Conservation (phyloP, 2,329 filamentous ascomycete species). For the Myriosclerotinia curreyana region DNA sequence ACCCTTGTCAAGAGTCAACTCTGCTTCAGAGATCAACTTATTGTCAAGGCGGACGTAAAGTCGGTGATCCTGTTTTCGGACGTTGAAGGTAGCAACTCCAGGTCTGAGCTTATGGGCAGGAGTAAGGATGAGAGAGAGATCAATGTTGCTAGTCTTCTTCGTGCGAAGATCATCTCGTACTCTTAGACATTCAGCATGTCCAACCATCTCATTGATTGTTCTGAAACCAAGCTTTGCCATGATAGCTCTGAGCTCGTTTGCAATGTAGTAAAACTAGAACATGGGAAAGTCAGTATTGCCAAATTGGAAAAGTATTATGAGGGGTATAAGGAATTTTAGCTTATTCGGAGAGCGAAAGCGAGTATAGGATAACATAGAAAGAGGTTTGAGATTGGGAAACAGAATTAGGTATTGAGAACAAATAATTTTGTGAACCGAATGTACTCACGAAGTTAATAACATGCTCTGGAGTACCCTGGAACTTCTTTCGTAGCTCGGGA, state of each 20-base stretch:
- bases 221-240: conserved; percentile 96
- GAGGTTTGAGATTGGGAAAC: neutral
- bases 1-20: conserved; percentile 91
- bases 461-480: conserved; percentile 87
- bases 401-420: too few species aligned
- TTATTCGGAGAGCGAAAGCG: neutral
- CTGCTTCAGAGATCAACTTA: conserved; percentile 93
- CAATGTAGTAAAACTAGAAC: conserved; percentile 70
- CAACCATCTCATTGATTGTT: conserved; percentile 97
- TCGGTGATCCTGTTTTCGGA: conserved; percentile 94
- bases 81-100: conserved; percentile 94
- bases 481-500: conserved; percentile 90
- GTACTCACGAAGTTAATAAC: conserved; percentile 76
- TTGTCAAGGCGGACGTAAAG: conserved; percentile 93
- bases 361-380: too few species aligned
- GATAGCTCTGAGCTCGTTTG: conserved; percentile 92
- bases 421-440: neutral
- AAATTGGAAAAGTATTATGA: neutral
- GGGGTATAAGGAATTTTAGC: neutral
- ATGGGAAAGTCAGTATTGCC: neutral
- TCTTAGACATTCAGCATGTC: conserved; percentile 80
- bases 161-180: conserved; percentile 86
- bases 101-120: conserved; percentile 94
- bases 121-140: conserved; percentile 86
- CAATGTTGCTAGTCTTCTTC: conserved; percentile 87